These are phyloP conservation scores for Metschnikowia amazonensis DNA, from an alignment of 805 yeast species.

Conservation along the genomic window DNA sequence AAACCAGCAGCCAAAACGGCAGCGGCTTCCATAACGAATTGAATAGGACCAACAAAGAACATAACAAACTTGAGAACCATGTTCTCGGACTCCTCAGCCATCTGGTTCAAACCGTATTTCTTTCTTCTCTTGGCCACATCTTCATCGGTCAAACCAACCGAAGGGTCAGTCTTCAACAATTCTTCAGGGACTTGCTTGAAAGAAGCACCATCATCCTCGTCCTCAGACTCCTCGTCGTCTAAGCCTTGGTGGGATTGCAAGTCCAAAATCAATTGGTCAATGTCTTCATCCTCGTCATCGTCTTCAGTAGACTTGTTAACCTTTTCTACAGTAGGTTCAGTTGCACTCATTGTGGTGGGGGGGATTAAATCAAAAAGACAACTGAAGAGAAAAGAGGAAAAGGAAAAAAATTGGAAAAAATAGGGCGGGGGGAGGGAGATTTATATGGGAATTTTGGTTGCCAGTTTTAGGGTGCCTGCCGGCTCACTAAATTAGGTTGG, in stretches of 20 bases:
- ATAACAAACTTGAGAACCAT: slow-evolving; percentile 70
- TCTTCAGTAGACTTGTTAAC: slow-evolving; percentile 49
- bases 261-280: slow-evolving; percentile 67
- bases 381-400: slow-evolving; percentile 14
- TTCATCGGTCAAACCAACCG: slow-evolving; percentile 69
- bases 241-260: slow-evolving; percentile 64
- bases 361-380: slow-evolving; percentile 12
- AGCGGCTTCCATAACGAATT: slow-evolving; percentile 97
- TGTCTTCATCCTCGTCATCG: slow-evolving; percentile 49
- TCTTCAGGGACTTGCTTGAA: slow-evolving; percentile 82
- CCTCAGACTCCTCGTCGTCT: slow-evolving; percentile 23
- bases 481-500: slow-evolving; percentile 5
- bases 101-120: slow-evolving; percentile 86
- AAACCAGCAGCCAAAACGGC: slow-evolving; percentile 94
- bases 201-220: slow-evolving; percentile 31
- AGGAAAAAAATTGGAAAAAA: slow-evolving; percentile 6
- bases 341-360: slow-evolving; percentile 26
- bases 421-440: slow-evolving; percentile 12
- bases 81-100: slow-evolving; percentile 87
- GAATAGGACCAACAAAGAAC: slow-evolving; percentile 94
- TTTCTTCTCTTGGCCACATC: slow-evolving; percentile 82
- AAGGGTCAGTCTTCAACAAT: slow-evolving; percentile 75
- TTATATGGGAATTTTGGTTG: slow-evolving; percentile 15
- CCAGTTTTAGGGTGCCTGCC: slow-evolving; percentile 7
- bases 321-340: slow-evolving; percentile 56